A percentile compares a stretch with the other conserved stretches of the same genome.
Evolutionary conservation across 495 filamentous ascomycete species (phyloP).

Genomic region (Penicillium cinerascens): DNA sequence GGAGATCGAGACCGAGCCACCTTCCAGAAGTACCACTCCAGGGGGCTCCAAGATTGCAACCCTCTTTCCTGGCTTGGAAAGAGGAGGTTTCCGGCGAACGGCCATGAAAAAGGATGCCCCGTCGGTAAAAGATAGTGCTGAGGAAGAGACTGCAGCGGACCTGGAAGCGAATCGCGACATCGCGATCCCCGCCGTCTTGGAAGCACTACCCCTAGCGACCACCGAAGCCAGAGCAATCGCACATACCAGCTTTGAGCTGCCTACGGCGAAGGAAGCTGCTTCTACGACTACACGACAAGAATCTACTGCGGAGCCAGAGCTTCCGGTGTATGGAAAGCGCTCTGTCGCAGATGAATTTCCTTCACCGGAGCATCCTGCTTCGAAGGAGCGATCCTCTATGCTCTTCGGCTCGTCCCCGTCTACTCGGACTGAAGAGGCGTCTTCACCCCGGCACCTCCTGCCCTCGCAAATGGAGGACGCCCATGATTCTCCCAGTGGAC

Average conservation of each 20-base stretch:
- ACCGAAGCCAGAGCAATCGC: conserved; percentile 14
- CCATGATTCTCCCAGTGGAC: conserved; percentile 22
- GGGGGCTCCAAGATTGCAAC: conserved; percentile 34
- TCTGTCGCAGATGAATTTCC: conserved; percentile 20
- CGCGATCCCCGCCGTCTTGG: conserved; percentile 48
- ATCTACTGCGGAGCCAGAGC: conserved; percentile 13
- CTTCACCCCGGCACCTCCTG: conserved; percentile 16
- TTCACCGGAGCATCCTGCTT: conserved; percentile 46
- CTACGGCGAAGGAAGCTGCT: conserved; percentile 9
- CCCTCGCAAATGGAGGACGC: conserved; percentile 16
- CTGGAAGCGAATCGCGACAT: conserved; percentile 45
- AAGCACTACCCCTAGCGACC: conserved; percentile 39
- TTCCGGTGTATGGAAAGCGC: conserved; percentile 7
- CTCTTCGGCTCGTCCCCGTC: conserved; percentile 54
- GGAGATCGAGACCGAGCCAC: conserved; percentile 20
- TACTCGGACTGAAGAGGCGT: conserved; percentile 21
- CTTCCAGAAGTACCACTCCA: conserved; percentile 18
- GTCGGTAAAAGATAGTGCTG: conserved; percentile 45
- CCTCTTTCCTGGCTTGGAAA: conserved; percentile 39
- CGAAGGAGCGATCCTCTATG: conserved; percentile 51
- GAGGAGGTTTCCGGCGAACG: conserved; percentile 33
- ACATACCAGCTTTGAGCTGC: conserved; percentile 8
- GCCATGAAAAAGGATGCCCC: conserved; percentile 15
- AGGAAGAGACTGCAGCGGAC: conserved; percentile 45
- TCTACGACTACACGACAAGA: too few species aligned